Conservation (phyloP, 1,284 basidiomycete species). For the Boletus albobrunnescens region DNA sequence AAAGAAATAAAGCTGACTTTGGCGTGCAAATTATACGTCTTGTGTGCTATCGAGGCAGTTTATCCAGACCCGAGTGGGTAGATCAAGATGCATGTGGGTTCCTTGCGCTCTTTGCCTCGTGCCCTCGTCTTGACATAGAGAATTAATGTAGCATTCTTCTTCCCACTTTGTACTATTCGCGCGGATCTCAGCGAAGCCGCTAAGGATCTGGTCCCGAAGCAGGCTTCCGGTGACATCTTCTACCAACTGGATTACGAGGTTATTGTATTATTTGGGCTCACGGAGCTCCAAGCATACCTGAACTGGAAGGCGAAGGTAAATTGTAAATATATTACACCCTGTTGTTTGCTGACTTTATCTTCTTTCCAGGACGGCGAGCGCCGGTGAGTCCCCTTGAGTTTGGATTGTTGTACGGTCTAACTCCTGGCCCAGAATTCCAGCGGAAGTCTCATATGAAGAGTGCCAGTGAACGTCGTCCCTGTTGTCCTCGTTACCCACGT, state of each 20-base stretch:
- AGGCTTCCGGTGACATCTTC: not conserved
- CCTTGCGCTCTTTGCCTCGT: too few species aligned
- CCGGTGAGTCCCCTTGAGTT: not conserved
- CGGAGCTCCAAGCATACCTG: slow-evolving; percentile 6
- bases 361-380: not conserved
- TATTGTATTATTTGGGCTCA: slow-evolving; percentile 3
- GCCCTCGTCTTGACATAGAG: not conserved
- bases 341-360: not conserved
- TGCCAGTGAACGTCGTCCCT: not conserved
- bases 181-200: slow-evolving; percentile 4
- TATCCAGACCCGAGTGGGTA: not conserved
- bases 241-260: slow-evolving; percentile 16
- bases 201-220: not conserved
- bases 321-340: not conserved
- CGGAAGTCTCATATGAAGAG: not conserved
- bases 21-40: slow-evolving; percentile 4
- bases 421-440: not conserved
- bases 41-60: slow-evolving; percentile 2
- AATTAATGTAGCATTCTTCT: slow-evolving; percentile 1
- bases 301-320: slow-evolving; percentile 8
- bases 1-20: slow-evolving; percentile 1
- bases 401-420: not conserved
- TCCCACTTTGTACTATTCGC: not conserved
- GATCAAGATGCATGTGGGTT: slow-evolving; percentile 10
- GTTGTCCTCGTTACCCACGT: not conserved